A percentile compares a stretch with the other conserved stretches of the same genome.
Conservation (phyloP, 805 yeast species). For the Zygosaccharomyces rouxii region DNA sequence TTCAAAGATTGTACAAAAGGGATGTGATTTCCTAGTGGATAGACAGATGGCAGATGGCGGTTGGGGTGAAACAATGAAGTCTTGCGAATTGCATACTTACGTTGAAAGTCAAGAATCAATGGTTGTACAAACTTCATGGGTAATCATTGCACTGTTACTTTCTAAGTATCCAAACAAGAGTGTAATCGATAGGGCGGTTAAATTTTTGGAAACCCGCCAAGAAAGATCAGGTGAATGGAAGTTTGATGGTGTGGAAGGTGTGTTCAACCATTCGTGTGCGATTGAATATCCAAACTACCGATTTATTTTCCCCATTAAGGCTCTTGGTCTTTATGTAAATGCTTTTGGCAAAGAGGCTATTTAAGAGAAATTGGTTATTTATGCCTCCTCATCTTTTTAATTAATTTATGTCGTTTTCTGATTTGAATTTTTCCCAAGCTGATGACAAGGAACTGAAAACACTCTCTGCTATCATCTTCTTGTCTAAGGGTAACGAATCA, state of each 20-base stretch:
- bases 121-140: constrained; percentile 94
- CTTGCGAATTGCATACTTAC: constrained; percentile 76
- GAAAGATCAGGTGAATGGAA: constrained; percentile 75
- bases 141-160: constrained; percentile 68
- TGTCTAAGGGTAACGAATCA: constrained; percentile 53
- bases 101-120: constrained; percentile 59
- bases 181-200: constrained; percentile 60
- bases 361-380: not conserved
- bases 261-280: constrained; percentile 89
- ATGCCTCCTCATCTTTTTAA: not conserved
- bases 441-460: constrained; percentile 78
- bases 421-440: constrained; percentile 85
- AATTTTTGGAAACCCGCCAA: constrained; percentile 63
- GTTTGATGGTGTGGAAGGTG: constrained; percentile 87
- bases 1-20: constrained; percentile 57
- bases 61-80: constrained; percentile 94
- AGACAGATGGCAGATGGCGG: constrained; percentile 89
- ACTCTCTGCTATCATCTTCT: constrained; percentile 78
- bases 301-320: constrained; percentile 86
- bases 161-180: constrained; percentile 72
- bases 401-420: constrained; percentile 45
- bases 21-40: constrained; percentile 77
- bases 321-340: constrained; percentile 65
- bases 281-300: constrained; percentile 94
- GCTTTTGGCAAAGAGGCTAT: constrained; percentile 13